phyloP scores from a whole-genome alignment of 2,329 filamentous ascomycete genomes.

The Escovopsis sp. region DNA sequence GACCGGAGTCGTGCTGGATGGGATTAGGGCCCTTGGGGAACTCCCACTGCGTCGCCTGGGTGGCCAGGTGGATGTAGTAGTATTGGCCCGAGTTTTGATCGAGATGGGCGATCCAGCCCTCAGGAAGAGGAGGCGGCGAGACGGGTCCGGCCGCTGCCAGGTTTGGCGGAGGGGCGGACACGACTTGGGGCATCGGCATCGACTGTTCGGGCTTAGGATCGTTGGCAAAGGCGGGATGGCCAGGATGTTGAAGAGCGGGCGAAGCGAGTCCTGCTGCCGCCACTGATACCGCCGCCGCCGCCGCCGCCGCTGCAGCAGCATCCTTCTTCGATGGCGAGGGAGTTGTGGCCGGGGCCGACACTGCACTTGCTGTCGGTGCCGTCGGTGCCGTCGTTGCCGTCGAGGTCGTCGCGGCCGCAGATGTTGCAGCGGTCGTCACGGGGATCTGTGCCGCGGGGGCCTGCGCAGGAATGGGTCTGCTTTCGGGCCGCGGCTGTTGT shows the following conservation, averaged over 20 bases:
- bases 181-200: slow-evolving; percentile 30
- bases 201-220: slow-evolving; percentile 43
- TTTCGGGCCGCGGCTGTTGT: slow-evolving; percentile 30
- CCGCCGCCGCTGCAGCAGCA: slow-evolving; percentile 10
- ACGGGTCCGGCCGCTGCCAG: slow-evolving; percentile 42
- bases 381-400: slow-evolving; percentile 1
- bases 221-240: slow-evolving; percentile 84
- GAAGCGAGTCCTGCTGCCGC: slow-evolving; percentile 23
- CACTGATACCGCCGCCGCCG: slow-evolving; percentile 10
- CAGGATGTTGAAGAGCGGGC: slow-evolving; percentile 39
- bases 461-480: slow-evolving; percentile 7
- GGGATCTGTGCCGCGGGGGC: slow-evolving; percentile 6
- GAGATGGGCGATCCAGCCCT: slow-evolving; percentile 95
- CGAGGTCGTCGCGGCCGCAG: slow-evolving; percentile 3
- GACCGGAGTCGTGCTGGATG: slow-evolving; percentile 64
- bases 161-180: slow-evolving; percentile 22
- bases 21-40: slow-evolving; percentile 94
- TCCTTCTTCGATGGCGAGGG: slow-evolving; percentile 16
- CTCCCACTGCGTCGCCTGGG: slow-evolving; percentile 96
- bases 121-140: slow-evolving; percentile 82
- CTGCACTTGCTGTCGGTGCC: too few relatives aligned
- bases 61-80: slow-evolving; percentile 94
- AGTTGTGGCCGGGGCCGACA: slow-evolving; percentile 8
- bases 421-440: slow-evolving; percentile 6
- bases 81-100: slow-evolving; percentile 95